Evolutionary conservation across 768 basidiomycete genomes (phyloP).

Genomic region (Termitomyces titanicus): DNA sequence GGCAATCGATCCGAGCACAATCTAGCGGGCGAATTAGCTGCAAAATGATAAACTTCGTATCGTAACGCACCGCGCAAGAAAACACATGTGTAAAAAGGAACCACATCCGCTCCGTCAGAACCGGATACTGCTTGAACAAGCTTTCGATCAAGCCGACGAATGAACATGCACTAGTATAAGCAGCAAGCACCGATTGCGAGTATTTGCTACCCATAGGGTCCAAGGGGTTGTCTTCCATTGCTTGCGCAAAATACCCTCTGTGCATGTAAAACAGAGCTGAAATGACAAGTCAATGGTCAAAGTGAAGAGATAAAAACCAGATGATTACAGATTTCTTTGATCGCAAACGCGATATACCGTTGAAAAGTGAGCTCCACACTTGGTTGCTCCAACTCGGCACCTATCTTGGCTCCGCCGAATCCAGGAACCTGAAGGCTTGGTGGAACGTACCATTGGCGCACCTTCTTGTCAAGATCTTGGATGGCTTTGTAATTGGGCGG

Average conservation of each 20-base stretch:
- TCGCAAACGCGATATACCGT: conserved; percentile 61
- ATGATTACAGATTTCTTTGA: conserved; percentile 61
- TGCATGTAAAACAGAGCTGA: conserved; percentile 71
- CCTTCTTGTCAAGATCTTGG: conserved; percentile 63
- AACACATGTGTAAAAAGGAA: conserved; percentile 73
- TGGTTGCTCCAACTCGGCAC: conserved; percentile 40
- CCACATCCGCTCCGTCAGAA: conserved; percentile 68
- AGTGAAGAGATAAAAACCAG: background rate
- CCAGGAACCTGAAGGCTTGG: conserved; percentile 63
- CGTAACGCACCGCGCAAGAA: conserved; percentile 64
- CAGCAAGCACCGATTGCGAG: conserved; percentile 63
- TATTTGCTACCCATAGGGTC: conserved; percentile 73
- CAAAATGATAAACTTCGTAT: too few relatives aligned
- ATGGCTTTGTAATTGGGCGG: conserved; percentile 59
- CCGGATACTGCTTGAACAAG: conserved; percentile 61
- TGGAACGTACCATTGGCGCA: conserved; percentile 60
- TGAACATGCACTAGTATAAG: conserved; percentile 65
- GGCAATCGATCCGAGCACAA: too few relatives aligned
- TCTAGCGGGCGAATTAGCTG: too few relatives aligned
- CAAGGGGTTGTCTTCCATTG: conserved; percentile 55
- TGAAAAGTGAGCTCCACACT: conserved; percentile 63
- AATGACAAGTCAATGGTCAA: conserved; percentile 1
- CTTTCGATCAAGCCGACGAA: conserved; percentile 65
- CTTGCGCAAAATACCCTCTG: conserved; percentile 70
- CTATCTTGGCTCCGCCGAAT: conserved; percentile 47